Conservation (phyloP, 2,329 filamentous ascomycete species). For the Nemania bipapillata region DNA sequence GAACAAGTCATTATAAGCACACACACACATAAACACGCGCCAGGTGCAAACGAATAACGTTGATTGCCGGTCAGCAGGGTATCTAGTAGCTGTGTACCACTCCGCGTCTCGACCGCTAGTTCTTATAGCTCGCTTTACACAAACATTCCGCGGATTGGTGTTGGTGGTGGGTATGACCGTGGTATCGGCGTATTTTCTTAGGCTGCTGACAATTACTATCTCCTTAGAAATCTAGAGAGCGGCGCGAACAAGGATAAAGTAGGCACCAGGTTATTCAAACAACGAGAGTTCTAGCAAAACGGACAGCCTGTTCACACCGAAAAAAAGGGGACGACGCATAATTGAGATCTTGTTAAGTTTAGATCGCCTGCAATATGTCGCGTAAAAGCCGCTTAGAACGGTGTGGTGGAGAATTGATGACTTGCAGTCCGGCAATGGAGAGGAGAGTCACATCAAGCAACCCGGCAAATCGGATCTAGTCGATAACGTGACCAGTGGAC, state of each 20-base stretch:
- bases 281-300: conserved; percentile 22
- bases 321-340: conserved; percentile 30
- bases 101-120: conserved; percentile 34
- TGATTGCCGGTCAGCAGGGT: conserved; percentile 22
- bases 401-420: conserved; percentile 39
- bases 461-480: conserved; percentile 34
- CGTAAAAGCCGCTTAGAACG: conserved; percentile 13
- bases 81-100: conserved; percentile 28
- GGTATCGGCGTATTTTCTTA: conserved; percentile 8
- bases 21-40: conserved; percentile 11
- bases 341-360: conserved; percentile 26
- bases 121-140: conserved; percentile 16
- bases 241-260: conserved; percentile 15
- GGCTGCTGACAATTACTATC: conserved; percentile 32
- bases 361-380: conserved; percentile 28
- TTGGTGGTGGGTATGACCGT: conserved; percentile 28
- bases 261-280: conserved; percentile 2
- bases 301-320: conserved; percentile 31
- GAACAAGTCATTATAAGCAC: conserved; percentile 15
- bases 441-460: conserved; percentile 32
- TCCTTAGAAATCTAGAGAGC: not conserved
- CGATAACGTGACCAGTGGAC: conserved; percentile 33
- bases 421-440: conserved; percentile 35
- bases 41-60: conserved; percentile 24
- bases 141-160: conserved; percentile 10